These are phyloP conservation scores for Podospora appendiculata DNA, from an alignment of 495 filamentous ascomycete species.

Conservation along the genomic window DNA sequence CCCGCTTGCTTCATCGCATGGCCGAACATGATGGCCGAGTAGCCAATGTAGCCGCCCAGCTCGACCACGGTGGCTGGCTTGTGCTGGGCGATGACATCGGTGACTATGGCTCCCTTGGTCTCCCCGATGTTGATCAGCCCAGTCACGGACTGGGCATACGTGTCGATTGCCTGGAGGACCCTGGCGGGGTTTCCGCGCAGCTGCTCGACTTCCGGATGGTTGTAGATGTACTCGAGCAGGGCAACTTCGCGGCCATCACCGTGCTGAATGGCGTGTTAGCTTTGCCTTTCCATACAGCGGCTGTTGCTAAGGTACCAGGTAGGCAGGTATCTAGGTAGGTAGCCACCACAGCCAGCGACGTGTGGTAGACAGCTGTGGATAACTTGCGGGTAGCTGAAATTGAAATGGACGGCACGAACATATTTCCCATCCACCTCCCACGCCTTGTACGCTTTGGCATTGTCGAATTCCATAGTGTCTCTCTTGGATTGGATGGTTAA, in stretches of 20 bases:
- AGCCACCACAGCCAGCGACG: no score
- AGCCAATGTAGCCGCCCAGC: conserved; percentile 75
- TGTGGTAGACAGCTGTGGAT: neutral
- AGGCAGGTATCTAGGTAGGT: no score
- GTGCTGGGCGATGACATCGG: conserved; percentile 51
- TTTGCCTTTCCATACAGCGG: conserved; percentile 26
- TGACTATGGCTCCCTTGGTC: conserved; percentile 61
- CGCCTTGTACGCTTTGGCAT: conserved; percentile 1
- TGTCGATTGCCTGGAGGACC: conserved; percentile 64
- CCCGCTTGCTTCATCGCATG: conserved; percentile 50
- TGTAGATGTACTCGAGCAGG: conserved; percentile 61
- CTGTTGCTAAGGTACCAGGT: no score
- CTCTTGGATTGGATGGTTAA: no score
- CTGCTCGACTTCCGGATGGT: conserved; percentile 41
- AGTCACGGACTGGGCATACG: conserved; percentile 54
- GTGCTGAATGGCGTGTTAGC: conserved; percentile 60
- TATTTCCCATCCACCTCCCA: conserved; percentile 12
- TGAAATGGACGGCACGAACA: conserved; percentile 2
- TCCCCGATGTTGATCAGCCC: conserved; percentile 77
- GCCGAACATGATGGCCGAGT: conserved; percentile 67
- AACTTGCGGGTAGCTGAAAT: neutral
- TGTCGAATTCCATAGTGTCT: neutral
- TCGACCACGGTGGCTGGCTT: conserved; percentile 69
- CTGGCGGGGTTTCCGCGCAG: conserved; percentile 56
- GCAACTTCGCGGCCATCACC: conserved; percentile 68